Conservation (phyloP, 2,329 filamentous ascomycete genomes). For the Aspergillus pseudoviridinutans region DNA sequence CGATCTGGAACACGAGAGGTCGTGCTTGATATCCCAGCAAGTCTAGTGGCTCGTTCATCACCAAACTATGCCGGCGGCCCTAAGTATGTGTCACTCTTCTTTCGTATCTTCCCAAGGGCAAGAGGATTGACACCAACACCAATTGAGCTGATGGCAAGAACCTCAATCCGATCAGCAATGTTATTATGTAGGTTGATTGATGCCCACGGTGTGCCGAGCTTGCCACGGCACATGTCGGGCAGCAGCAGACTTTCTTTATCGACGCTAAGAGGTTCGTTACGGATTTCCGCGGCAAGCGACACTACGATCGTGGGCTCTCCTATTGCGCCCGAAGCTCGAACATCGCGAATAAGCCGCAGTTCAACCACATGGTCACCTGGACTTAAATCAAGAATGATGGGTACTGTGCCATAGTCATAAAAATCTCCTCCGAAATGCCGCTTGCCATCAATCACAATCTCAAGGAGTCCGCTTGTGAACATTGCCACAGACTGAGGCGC, state of each 20-base stretch:
- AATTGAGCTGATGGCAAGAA: conserved; percentile 17
- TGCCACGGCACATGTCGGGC: conserved; percentile 50
- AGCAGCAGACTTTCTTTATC: conserved; percentile 40
- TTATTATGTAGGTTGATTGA: conserved; percentile 50
- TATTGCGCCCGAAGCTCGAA: conserved; percentile 53
- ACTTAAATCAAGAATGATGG: conserved; percentile 46
- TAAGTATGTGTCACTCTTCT: background rate
- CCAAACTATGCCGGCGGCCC: conserved; percentile 1
- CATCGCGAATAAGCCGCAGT: conserved; percentile 52
- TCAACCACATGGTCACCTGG: conserved; percentile 52
- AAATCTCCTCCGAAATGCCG: conserved; percentile 57
- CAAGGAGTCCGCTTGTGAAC: conserved; percentile 47
- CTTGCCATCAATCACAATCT: conserved; percentile 50
- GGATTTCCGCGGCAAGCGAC: conserved; percentile 30
- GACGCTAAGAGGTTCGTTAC: conserved; percentile 25
- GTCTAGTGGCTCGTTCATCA: conserved; percentile 14
- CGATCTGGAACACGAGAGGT: conserved; percentile 28
- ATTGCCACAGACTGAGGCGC: conserved; percentile 36
- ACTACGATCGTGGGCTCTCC: conserved; percentile 46
- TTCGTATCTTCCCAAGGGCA: background rate
- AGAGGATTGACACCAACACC: conserved; percentile 8
- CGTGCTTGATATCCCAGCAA: conserved; percentile 33
- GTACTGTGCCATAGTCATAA: conserved; percentile 50
- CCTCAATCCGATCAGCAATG: conserved; percentile 16
- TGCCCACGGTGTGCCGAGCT: conserved; percentile 45